Conservation (phyloP, 208 protist species). For the Leishmania mexicana region DNA sequence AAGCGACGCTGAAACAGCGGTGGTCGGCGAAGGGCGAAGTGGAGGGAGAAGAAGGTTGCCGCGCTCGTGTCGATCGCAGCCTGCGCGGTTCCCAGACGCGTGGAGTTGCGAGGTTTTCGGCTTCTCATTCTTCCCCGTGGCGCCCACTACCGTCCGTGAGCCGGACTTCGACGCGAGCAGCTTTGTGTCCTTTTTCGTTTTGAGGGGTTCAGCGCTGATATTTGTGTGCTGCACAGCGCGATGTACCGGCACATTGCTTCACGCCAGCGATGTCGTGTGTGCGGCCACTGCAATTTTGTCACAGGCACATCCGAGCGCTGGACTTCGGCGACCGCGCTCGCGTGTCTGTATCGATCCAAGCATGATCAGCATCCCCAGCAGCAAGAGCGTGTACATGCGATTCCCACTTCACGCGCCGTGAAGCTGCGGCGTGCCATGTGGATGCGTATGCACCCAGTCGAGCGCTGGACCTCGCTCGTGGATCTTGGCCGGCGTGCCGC, state of each 20-base stretch:
- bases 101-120: not conserved
- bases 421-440: constrained; percentile 47
- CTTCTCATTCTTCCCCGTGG: not conserved
- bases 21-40: too few species aligned
- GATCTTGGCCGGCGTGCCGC: constrained; percentile 61
- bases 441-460: constrained; percentile 68
- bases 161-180: not conserved
- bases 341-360: not conserved
- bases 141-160: not conserved
- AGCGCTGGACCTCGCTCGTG: constrained; percentile 74
- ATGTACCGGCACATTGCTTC: not conserved
- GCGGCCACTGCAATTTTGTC: not conserved
- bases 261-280: not conserved
- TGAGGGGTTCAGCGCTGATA: not conserved
- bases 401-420: not conserved
- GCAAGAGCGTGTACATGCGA: not conserved
- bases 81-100: not conserved
- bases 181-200: too few species aligned
- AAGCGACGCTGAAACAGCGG: not conserved
- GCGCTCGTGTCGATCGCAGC: not conserved
- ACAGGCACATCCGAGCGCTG: not conserved
- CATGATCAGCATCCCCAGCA: not conserved
- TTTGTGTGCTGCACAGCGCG: not conserved
- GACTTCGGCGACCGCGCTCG: not conserved
- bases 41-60: not conserved